Conservation (phyloP, 2,329 filamentous ascomycete species). For the Pestalotiopsis sp. region DNA sequence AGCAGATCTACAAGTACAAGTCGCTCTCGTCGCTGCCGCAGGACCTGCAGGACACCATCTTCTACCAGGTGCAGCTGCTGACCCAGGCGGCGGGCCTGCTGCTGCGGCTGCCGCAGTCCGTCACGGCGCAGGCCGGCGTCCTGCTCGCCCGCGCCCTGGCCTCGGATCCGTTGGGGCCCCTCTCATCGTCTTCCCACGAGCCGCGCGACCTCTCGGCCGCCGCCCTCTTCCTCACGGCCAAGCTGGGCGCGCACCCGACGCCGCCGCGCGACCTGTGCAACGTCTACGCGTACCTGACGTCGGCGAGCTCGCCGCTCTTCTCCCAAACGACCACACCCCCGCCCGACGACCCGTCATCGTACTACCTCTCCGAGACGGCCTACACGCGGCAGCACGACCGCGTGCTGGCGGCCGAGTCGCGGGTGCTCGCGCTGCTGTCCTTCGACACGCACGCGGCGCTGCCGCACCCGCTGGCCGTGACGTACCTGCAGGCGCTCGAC, state of each 20-base stretch:
- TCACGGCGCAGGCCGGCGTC: conserved; percentile 84
- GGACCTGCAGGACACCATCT: conserved; percentile 73
- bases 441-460: conserved; percentile 86
- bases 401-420: conserved; percentile 75
- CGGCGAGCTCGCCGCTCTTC: conserved; percentile 60
- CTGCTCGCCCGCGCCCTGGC: conserved; percentile 83
- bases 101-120: conserved; percentile 81
- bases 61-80: conserved; percentile 72
- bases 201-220: conserved; percentile 79
- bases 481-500: conserved; percentile 89
- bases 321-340: conserved; percentile 36
- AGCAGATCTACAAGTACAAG: conserved; percentile 65
- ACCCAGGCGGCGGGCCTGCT: conserved; percentile 81
- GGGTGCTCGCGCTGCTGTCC: conserved; percentile 73
- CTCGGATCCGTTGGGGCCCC: conserved; percentile 50
- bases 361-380: conserved; percentile 73
- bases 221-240: conserved; percentile 78
- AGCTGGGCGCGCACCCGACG: conserved; percentile 77
- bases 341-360: conserved; percentile 49
- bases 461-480: conserved; percentile 84
- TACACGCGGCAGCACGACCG: conserved; percentile 68
- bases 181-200: conserved; percentile 53
- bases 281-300: conserved; percentile 81
- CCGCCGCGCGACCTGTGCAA: conserved; percentile 81
- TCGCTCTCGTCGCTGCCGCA: conserved; percentile 62